Evolutionary conservation across 2,329 filamentous ascomycete genomes (phyloP), one percentile per base, ranked within the genome.

Genomic region (Claviceps sorghi): DNA sequence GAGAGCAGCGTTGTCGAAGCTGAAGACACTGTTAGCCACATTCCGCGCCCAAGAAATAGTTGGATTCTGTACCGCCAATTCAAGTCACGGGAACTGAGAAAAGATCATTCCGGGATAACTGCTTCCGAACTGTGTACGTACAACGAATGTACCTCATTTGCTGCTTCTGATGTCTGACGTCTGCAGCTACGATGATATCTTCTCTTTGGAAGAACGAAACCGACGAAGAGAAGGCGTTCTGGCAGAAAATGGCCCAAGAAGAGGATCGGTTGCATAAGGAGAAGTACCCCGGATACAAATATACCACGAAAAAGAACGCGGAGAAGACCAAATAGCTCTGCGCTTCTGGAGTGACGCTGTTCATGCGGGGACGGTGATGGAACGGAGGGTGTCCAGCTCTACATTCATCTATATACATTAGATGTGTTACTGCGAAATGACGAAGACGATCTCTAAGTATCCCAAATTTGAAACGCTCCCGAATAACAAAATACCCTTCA

Each of bases 21-120:
- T 30, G 52, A 43, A n/a, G 36, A 49, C n/a, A 48, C 42, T 8
- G 26, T 26, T 2, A 49, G 46, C 29, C 56, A 55, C 21, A 61
- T 66, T 30, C 61, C 62, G 30, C 62, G 63, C 4, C 63, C 64
- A 3, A 57, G 59, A 38, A 67, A 68, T 46, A 57, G 59, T 32
- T 68, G 61, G 60, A 67, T 67, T 44, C 55, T 68, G 2, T 68
- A 67, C 48, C 63, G 65, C 13, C 60, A 64, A 30, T 54, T 60
- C 7, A 60, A 61, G 13, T 61, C 59, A 3, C 54, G 56, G 11
- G 55, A 60, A 26, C 50, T 68, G 26, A 57, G 53, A 11, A 52
- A 58, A 13, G 52, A 52, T 8, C 53, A 61, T 48, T 59, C 61
- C 7, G 55, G 54, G 0, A 57, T 64, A n/a, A 63, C 60, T 7